Percentiles rank a stretch among this genome's conserved stretches.
These are phyloP conservation scores for Pichia sp. DNA, from an alignment of 1,139 yeast genomes.

Conservation along the genomic window DNA sequence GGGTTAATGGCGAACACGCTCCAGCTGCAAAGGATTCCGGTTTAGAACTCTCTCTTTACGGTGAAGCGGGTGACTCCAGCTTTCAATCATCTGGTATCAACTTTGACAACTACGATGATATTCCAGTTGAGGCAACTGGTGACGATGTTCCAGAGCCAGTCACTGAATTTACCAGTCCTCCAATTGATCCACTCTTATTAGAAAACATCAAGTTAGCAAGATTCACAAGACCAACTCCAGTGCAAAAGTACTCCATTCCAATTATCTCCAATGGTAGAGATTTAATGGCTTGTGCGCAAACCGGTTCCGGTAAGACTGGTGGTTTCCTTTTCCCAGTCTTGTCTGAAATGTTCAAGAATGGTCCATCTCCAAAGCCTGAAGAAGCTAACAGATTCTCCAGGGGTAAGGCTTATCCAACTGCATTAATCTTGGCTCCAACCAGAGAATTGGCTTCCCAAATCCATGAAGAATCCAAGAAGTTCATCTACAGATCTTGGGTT, in stretches of 20 bases:
- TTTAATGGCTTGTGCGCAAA: conserved; percentile 99
- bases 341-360: conserved; percentile 81
- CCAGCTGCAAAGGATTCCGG: conserved; percentile 71
- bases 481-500: conserved; percentile 98
- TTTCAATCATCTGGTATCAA: conserved; percentile 96
- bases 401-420: conserved; percentile 88
- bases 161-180: conserved; percentile 81
- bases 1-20: conserved; percentile 83
- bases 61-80: conserved; percentile 72
- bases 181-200: conserved; percentile 79
- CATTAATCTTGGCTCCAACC: conserved; percentile 94
- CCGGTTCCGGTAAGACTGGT: conserved; percentile 99
- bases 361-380: conserved; percentile 57
- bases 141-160: conserved; percentile 93
- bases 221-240: conserved; percentile 96
- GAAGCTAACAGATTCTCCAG: conserved; percentile 54
- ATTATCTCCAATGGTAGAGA: conserved; percentile 94
- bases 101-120: conserved; percentile 96
- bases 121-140: conserved; percentile 98
- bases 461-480: conserved; percentile 91
- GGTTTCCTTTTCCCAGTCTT: conserved; percentile 98
- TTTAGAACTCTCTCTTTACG: conserved; percentile 77
- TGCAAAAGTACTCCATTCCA: conserved; percentile 97
- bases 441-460: conserved; percentile 98
- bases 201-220: conserved; percentile 84